Evolutionary conservation across 2,329 filamentous ascomycete genomes (phyloP).

Genomic region (Didymella sp.): DNA sequence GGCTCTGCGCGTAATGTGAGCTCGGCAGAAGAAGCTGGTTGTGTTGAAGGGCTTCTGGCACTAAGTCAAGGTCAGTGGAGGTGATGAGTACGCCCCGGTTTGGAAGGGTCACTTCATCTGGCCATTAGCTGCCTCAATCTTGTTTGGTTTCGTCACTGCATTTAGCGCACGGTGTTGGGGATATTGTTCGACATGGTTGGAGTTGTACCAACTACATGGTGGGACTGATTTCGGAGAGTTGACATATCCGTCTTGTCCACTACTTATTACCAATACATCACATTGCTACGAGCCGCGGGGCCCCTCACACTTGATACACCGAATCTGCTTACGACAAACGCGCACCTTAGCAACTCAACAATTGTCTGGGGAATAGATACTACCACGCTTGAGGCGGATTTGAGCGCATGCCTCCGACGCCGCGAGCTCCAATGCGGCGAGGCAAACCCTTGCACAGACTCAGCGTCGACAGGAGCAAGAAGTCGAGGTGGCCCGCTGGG

Average conservation of each 20-base stretch:
- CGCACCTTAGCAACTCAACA: background rate
- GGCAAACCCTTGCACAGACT: background rate
- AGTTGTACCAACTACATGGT: constrained; percentile 7
- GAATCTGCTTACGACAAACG: background rate
- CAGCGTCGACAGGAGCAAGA: background rate
- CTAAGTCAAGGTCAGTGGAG: constrained; percentile 92
- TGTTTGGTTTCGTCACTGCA: constrained; percentile 15
- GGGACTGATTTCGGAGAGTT: constrained; percentile 5
- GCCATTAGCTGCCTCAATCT: background rate
- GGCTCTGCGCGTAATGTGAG: constrained; percentile 59
- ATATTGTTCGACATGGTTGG: constrained; percentile 5
- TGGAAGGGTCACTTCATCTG: background rate
- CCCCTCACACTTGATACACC: background rate
- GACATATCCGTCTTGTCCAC: constrained; percentile 2
- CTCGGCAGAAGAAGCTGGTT: constrained; percentile 74
- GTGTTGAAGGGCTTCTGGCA: constrained; percentile 85
- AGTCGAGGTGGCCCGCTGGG: too few relatives aligned
- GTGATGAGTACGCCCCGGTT: constrained; percentile 24
- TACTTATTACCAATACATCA: constrained; percentile 3
- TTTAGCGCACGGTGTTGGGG: constrained; percentile 22
- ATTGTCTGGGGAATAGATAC: background rate
- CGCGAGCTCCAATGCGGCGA: too few relatives aligned
- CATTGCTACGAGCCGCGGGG: background rate
- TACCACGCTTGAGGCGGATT: background rate
- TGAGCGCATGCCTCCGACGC: too few relatives aligned